Base-by-base conservation (phyloP, 495 filamentous ascomycete species). In the Aspergillus asperescens region DNA sequence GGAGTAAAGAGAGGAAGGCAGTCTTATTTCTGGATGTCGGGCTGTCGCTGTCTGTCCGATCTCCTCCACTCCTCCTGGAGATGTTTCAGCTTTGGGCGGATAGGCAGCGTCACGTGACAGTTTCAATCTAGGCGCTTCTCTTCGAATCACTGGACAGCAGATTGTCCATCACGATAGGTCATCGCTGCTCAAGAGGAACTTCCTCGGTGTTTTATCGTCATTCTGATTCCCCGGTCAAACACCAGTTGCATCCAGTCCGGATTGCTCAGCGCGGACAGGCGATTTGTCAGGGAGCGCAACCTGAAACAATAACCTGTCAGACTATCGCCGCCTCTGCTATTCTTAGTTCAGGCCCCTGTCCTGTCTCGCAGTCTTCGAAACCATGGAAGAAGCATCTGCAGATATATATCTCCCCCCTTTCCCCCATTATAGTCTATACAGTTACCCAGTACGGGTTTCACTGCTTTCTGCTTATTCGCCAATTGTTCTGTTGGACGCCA, bases 251-350 rank as follows among this genome's bases (percentile, higher is more conserved):
- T 13, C 43, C 34, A 9, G 8, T 39, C 50, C n/a, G 4, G 7
- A 16, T 2, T 13, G 20, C 19, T 37, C 34, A 29, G 42, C 41
- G 40, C 25, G 24, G 34, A 10, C 23, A 16, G 35, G 42, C 47
- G 51, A 53, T 53, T 53, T 53, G 50, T 53, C 50, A 53, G 32
- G 28, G 42, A 34, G 24, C 18, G 16, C 8, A 40, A 54, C 18
- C 51, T 54, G 51, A 54, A 54, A 54, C 51, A 54, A 54, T 54
- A 54, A 54, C 18, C 28, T 52, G 40, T 52, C 50, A 44, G 39
- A 52, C 40, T 37, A 37, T 44, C 22, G 8, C 49, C 16, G 20
- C 20, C 29, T 31, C 49, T 34, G 28, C 50, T 52, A 49, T 49
- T 49, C 27, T 38, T 39, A 23, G 46, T 35, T 34, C 18, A 8